Evolutionary conservation across 2,329 filamentous ascomycete species (phyloP).

Genomic region (Aspergillus sp.): DNA sequence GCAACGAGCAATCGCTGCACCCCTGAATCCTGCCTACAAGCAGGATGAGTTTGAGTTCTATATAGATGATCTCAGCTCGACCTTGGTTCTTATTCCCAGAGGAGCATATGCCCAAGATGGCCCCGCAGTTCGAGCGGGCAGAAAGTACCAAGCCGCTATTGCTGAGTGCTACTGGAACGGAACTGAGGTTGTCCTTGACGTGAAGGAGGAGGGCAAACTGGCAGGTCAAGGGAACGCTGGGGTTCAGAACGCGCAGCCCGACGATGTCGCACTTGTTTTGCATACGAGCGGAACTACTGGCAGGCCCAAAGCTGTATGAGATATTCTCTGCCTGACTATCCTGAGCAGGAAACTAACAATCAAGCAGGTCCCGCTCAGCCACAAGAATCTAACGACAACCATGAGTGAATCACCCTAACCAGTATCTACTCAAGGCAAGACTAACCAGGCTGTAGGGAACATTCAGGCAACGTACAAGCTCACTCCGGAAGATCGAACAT

Average conservation of each 20-base stretch:
- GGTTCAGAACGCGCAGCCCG: slow-evolving; percentile 61
- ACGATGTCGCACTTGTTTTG: slow-evolving; percentile 77
- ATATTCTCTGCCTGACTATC: neutral
- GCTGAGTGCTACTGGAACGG: slow-evolving; percentile 82
- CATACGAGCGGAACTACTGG: slow-evolving; percentile 86
- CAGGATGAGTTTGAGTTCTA: slow-evolving; percentile 91
- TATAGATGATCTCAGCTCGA: slow-evolving; percentile 81
- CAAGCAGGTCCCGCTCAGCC: slow-evolving; percentile 68
- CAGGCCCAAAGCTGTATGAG: slow-evolving; percentile 72
- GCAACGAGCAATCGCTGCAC: slow-evolving; percentile 80
- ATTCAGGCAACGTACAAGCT: slow-evolving; percentile 76
- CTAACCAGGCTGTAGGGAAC: slow-evolving; percentile 54
- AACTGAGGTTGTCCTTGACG: slow-evolving; percentile 69
- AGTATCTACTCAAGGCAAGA: neutral
- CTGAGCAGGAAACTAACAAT: slow-evolving; percentile 1
- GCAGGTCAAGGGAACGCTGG: slow-evolving; percentile 48
- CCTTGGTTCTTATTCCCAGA: slow-evolving; percentile 71
- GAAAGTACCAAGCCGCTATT: slow-evolving; percentile 78
- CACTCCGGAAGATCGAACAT: slow-evolving; percentile 69
- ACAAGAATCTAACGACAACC: slow-evolving; percentile 75
- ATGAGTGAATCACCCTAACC: slow-evolving; percentile 58
- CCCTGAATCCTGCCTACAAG: slow-evolving; percentile 86
- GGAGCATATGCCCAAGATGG: slow-evolving; percentile 67
- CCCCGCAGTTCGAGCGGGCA: slow-evolving; percentile 72
- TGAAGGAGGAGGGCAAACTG: slow-evolving; percentile 74